phyloP scores from a whole-genome alignment of 1,139 yeast genomes.

The Nakaseomyces kungkrabaensis region DNA sequence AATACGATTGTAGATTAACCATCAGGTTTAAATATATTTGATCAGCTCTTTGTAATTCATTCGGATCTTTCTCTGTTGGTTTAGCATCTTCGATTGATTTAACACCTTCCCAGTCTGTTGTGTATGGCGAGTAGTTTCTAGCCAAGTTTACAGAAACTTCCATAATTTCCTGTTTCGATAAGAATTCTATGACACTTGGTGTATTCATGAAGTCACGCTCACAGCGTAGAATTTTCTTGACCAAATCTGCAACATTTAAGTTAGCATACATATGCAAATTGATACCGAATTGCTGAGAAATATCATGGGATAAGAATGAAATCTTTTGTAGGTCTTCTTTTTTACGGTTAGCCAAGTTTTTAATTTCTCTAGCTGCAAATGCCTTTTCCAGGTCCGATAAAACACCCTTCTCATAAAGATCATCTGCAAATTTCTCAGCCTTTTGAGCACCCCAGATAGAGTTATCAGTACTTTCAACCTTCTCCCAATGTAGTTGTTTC shows the following conservation, averaged over 20 bases:
- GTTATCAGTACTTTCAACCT: slow-evolving; percentile 50
- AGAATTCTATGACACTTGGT: slow-evolving; percentile 59
- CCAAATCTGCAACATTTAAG: slow-evolving; percentile 46
- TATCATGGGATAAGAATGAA: slow-evolving; percentile 55
- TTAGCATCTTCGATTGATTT: slow-evolving; percentile 25
- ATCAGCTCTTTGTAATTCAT: slow-evolving; percentile 67
- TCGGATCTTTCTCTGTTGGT: slow-evolving; percentile 66
- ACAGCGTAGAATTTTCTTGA: slow-evolving; percentile 51
- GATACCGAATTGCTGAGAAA: slow-evolving; percentile 72
- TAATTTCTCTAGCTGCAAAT: slow-evolving; percentile 73
- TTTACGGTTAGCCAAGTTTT: slow-evolving; percentile 36
- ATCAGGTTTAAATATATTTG: slow-evolving; percentile 63
- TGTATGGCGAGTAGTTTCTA: slow-evolving; percentile 58
- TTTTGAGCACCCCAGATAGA: slow-evolving; percentile 56
- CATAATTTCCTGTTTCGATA: slow-evolving; percentile 56
- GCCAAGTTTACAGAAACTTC: slow-evolving; percentile 58
- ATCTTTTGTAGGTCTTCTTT: slow-evolving; percentile 42
- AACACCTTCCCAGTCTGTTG: slow-evolving; percentile 41
- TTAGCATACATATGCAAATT: slow-evolving; percentile 55
- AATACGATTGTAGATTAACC: slow-evolving; percentile 66
- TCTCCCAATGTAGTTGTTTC: slow-evolving; percentile 81
- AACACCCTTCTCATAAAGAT: slow-evolving; percentile 57
- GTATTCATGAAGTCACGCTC: slow-evolving; percentile 47
- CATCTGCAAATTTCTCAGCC: slow-evolving; percentile 46
- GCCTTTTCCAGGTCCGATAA: slow-evolving; percentile 64